Evolutionary conservation across 768 basidiomycete genomes (phyloP), one percentile per base, ranked within the genome.

Genomic region (Zangia roseola): DNA sequence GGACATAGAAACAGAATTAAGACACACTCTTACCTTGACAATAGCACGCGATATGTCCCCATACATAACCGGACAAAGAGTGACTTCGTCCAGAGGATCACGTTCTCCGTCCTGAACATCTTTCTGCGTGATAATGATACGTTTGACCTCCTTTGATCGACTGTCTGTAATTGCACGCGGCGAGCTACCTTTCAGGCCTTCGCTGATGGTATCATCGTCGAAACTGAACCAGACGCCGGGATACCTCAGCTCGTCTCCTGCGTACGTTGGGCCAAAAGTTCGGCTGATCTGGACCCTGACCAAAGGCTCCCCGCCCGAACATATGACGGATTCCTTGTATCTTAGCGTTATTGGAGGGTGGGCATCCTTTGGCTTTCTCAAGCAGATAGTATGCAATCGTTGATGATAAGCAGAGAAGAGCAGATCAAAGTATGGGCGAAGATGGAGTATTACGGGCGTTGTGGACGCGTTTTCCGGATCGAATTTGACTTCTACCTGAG

Each of bases 181-280:
- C 10, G 62, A 46, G 36, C 61, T 59, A n/a, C 71, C 70, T 60
- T 82, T 84, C 53, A 77, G 56, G 6, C 78, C 74, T 49, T 87
- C 84, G 1, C 70, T 67, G 42, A 83, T 70, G 4, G 70, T 69
- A 57, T 91, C 90, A 43, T 90, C 89, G 36, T 88, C 86, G 54
- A 92, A 92, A 55, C 82, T 82, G 62, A 93, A 93, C 79, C 83
- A 85, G 28, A 92, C 74, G 0, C 90, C 90, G 3, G 90, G 91
- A 68, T 91, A 93, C 36, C 79, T 79, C 55, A 91, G 68, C 55
- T 86, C 84, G 49, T 90, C 86, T 23, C 79, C 79, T 10, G 86
- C 81, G 65, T 91, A 92, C 1, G 90, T 92, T 2, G 90, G 91
- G 3, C 90, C 90, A 67, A 93, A 91, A 14, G 79, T 81, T 34